Evolutionary conservation across 176 grass and related monocot species (phyloP), one percentile per base, ranked within the genome.

Genomic region (Ampelocalamus luodianensis): DNA sequence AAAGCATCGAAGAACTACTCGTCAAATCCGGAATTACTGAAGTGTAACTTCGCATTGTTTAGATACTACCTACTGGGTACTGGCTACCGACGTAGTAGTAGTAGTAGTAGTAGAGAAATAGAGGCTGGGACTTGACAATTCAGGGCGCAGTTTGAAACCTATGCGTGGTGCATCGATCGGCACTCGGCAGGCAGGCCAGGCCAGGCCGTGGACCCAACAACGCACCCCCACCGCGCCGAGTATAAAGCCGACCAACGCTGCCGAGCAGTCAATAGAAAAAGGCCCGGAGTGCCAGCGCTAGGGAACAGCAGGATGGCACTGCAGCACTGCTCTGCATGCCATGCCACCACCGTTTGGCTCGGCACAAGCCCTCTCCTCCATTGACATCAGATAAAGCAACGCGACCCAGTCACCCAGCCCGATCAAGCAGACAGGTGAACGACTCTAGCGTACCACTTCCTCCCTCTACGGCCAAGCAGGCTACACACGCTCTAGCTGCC

Each of bases 241-340:
- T 34, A 84, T 74, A 87, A 84, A 87, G 85, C 85, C 89, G 85
- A 87, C 85, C 85, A 45, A 5, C 85, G 40, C 89, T 90, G 85
- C 75, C 39, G 51, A 10, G 63, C 75, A 80, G 85, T 74, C 75
- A 70, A 84, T 84, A 78, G 80, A 26, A 83, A 90, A 77, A 75
- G 51, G 22, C 23, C 32, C 40, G 8, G 68, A 72, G 85, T 56
- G 84, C 77, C 15, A 46, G 71, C 74, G 74, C 48, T 24, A 80
- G 89, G 89, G 89, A 75, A 91, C 89, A 91, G 67, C 79, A 71
- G 76, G 79, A 71, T 81, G 56, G 56, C 26, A 15, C 61, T 24
- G 55, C 17, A 3, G 72, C 72, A 15, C 71, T 59, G 50, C 74
- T 37, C 81, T 23, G 82, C 80, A 37, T 81, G 77, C 68, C 22